phyloP scores from a whole-genome alignment of 345 rosid species.

The Noccaea caerulescens region DNA sequence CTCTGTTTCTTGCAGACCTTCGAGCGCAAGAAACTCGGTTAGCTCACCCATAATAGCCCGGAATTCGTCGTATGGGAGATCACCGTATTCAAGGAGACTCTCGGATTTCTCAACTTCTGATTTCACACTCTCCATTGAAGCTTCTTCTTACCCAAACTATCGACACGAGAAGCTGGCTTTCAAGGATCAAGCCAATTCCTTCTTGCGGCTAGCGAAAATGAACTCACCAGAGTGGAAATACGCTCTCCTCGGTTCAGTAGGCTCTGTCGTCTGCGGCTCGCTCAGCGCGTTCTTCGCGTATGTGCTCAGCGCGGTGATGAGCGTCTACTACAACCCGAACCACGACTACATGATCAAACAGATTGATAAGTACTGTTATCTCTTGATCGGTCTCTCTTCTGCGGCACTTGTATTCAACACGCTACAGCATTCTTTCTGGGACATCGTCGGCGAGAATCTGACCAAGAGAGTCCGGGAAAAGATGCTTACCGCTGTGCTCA shows the following conservation, averaged over 20 bases:
- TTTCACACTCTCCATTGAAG: conserved; percentile 88
- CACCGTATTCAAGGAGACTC: conserved; percentile 91
- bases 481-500: conserved; percentile 85
- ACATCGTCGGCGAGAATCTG: conserved; percentile 95
- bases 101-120: conserved; percentile 99
- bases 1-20: conserved; percentile 70
- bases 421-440: conserved; percentile 97
- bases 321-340: conserved; percentile 85
- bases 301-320: conserved; percentile 90
- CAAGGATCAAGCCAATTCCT: conserved; percentile 96
- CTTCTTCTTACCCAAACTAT: conserved; percentile 64
- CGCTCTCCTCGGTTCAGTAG: conserved; percentile 86
- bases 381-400: conserved; percentile 90
- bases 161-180: conserved; percentile 85
- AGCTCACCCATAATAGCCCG: conserved; percentile 96
- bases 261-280: conserved; percentile 86
- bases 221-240: conserved; percentile 97
- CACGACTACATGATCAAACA: conserved; percentile 86
- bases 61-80: conserved; percentile 93
- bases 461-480: conserved; percentile 95
- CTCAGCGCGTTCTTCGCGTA: conserved; percentile 97
- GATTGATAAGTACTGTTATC: conserved; percentile 86
- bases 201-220: conserved; percentile 97
- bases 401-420: conserved; percentile 94
- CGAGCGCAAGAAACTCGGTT: conserved; percentile 96